Evolutionary conservation across 805 yeast genomes (phyloP), one percentile per base, ranked within the genome.

Genomic region (Pichia cephalocereana): DNA sequence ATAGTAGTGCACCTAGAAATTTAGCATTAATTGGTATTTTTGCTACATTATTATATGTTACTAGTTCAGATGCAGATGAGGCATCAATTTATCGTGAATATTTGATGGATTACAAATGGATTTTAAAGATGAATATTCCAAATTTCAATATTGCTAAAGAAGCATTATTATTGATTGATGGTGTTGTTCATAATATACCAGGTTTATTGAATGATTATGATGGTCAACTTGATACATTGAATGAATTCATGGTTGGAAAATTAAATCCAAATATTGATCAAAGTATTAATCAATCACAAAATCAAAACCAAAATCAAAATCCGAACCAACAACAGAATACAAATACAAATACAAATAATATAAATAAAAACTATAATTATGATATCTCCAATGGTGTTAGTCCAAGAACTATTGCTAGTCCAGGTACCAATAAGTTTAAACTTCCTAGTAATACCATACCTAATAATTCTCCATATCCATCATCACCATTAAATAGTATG

Each of bases 11-110:
- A 0, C 74, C 93, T 0, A 74, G 84, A 14, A 87, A 86, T 58
- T 79, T 90, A 53, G 80, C 95, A 8, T 66, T 86, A 37, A 86
- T 89, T 38, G 96, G 96, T 2, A 79, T 91, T 0, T 90, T 90
- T 71, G 96, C 96, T 0, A 82, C 95, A 0, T 69, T 90, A 12
- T 66, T 90, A 47, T 86, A 76, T 57, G 82, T 83, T 15, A 84
- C 96, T 0, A 70, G 93, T 1, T 63, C 72, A 9, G 58, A 75
- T 0, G 64, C 74, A 17, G 86, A 81, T 47, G 96, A 88, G 58
- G 75, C 83, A 0, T 70, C 69, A 39, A 70, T 75, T 43, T 87
- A 77, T 64, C 75, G 79, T 56, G 85, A 80, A 52, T 82, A 82
- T 53, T 74, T 90, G 30, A 77, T 78, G 57, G 84, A 83, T 55